phyloP scores from a whole-genome alignment of 805 yeast genomes.

The Candida tallmaniae region DNA sequence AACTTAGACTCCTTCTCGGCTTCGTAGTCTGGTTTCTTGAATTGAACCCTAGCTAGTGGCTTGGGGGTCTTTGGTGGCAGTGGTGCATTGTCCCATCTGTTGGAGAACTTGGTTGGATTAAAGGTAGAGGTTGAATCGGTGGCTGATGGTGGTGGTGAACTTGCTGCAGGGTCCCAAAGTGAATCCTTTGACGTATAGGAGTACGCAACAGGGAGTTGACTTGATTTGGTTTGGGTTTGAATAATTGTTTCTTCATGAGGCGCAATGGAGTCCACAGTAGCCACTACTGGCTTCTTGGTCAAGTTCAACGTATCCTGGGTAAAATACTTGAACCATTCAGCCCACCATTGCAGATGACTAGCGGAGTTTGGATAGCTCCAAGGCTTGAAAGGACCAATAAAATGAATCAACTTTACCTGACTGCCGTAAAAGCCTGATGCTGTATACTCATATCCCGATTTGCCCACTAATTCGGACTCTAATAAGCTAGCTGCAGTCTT shows the following conservation, averaged over 20 bases:
- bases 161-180: slow-evolving; percentile 42
- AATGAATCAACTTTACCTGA: slow-evolving; percentile 54
- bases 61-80: slow-evolving; percentile 4
- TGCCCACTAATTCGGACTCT: slow-evolving; percentile 3
- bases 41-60: neutral
- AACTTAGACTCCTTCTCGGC: slow-evolving; percentile 10
- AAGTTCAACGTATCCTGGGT: slow-evolving; percentile 3
- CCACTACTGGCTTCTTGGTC: neutral
- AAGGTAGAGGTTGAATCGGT: neutral
- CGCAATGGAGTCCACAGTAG: neutral
- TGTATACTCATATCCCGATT: slow-evolving; percentile 15
- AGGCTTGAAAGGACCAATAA: slow-evolving; percentile 61
- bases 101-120: slow-evolving; percentile 9
- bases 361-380: slow-evolving; percentile 34
- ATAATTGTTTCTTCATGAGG: too few relatives aligned
- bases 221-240: neutral
- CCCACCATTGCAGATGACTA: slow-evolving; percentile 36
- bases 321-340: slow-evolving; percentile 29
- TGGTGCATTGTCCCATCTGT: slow-evolving; percentile 24
- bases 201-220: slow-evolving; percentile 2
- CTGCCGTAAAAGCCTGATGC: slow-evolving; percentile 17
- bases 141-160: slow-evolving; percentile 34
- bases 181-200: slow-evolving; percentile 17
- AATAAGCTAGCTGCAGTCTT: neutral
- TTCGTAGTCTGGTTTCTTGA: neutral